Percentiles rank a stretch among this genome's conserved stretches.
These are phyloP conservation scores for Bisporella sp. DNA, from an alignment of 2,329 filamentous ascomycete species.

Conservation along the genomic window DNA sequence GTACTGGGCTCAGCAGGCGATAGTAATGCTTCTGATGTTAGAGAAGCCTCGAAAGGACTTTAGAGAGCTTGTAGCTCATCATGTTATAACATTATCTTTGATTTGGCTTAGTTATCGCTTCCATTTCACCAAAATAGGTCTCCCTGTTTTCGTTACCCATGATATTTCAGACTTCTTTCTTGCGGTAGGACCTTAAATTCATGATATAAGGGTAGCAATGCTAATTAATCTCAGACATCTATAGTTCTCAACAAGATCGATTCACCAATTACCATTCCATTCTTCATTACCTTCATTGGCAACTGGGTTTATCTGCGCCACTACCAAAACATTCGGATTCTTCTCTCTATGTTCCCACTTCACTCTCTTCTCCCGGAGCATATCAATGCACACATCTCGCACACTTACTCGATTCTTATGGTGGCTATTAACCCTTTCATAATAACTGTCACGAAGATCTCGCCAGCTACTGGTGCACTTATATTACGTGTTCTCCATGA, in stretches of 20 bases:
- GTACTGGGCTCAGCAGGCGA: conserved; percentile 93
- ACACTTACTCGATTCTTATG: no score
- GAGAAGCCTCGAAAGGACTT: conserved; percentile 95
- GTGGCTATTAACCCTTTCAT: no score
- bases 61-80: conserved; percentile 85
- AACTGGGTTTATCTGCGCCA: conserved; percentile 90
- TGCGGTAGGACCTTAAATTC: conserved; percentile 52
- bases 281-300: conserved; percentile 75
- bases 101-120: conserved; percentile 88
- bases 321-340: conserved; percentile 71
- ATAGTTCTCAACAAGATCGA: conserved; percentile 91
- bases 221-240: conserved; percentile 54
- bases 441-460: no score
- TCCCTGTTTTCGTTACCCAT: conserved; percentile 90
- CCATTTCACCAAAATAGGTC: conserved; percentile 92
- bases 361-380: no score
- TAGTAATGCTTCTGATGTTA: conserved; percentile 78
- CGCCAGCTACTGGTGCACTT: no score
- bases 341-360: conserved; percentile 62
- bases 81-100: conserved; percentile 79
- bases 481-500: no score
- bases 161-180: conserved; percentile 96
- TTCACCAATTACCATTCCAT: conserved; percentile 68
- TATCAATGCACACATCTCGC: no score
- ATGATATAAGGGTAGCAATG: neutral